Percentiles rank a stretch among this genome's conserved stretches.
phyloP scores from a whole-genome alignment of 352 stramenopile genomes.

The Phytophthora pluvialis region DNA sequence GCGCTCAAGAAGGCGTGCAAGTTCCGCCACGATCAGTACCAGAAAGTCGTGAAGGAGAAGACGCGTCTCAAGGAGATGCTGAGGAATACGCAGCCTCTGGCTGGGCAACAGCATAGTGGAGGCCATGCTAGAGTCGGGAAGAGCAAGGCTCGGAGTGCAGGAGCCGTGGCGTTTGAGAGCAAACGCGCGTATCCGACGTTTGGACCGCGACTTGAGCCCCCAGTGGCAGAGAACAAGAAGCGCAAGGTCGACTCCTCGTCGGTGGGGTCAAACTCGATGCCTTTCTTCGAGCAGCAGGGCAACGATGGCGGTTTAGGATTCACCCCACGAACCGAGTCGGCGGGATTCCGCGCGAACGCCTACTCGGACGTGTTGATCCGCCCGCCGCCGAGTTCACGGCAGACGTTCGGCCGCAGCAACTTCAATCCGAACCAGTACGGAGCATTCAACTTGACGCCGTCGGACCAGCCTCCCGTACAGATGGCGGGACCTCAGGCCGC shows the following conservation, averaged over 20 bases:
- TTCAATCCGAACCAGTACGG: slow-evolving; percentile 79
- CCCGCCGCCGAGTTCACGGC: slow-evolving; percentile 39
- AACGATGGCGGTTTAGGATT: slow-evolving; percentile 27
- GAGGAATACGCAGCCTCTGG: slow-evolving; percentile 38
- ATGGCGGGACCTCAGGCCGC: slow-evolving; percentile 31
- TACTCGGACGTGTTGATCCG: slow-evolving; percentile 74
- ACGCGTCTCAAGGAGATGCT: slow-evolving; percentile 74
- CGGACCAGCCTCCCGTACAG: slow-evolving; percentile 50
- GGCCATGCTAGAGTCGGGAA: slow-evolving; percentile 28
- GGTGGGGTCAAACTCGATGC: slow-evolving; percentile 14
- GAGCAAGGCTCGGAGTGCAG: slow-evolving; percentile 31
- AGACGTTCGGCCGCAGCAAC: slow-evolving; percentile 57
- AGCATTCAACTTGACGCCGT: slow-evolving; percentile 61
- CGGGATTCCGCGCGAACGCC: slow-evolving; percentile 54
- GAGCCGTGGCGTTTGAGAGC: slow-evolving; percentile 23
- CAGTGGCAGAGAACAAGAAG: slow-evolving; percentile 65
- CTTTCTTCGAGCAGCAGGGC: slow-evolving; percentile 17
- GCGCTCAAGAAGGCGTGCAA: slow-evolving; percentile 84
- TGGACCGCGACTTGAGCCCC: slow-evolving; percentile 29
- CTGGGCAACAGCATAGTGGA: slow-evolving; percentile 17
- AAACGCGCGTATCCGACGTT: slow-evolving; percentile 33
- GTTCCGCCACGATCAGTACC: slow-evolving; percentile 85
- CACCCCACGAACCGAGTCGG: slow-evolving; percentile 40
- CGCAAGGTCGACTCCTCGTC: slow-evolving; percentile 47
- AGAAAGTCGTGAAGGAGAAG: slow-evolving; percentile 86